Base-by-base conservation (phyloP, 2,329 filamentous ascomycete species). In the Aspergillus unguis region DNA sequence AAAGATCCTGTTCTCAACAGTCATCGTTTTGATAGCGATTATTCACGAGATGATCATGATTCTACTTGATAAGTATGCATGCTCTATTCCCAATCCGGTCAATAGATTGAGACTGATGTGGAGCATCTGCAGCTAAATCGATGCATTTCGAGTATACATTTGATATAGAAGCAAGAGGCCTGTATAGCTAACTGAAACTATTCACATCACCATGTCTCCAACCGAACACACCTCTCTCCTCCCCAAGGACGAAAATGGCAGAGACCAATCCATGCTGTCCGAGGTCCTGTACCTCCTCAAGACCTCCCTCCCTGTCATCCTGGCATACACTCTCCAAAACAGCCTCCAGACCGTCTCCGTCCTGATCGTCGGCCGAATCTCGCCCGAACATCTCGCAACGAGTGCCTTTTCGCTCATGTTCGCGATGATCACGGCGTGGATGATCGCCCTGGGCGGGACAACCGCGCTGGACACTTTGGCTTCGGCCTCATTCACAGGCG, bases 341-440 rank as follows among this genome's bases (percentile, higher is more conserved):
- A 91, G 87, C 4, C 75, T 95, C 0, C 90, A 95, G 66, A 95
- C 90, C 0, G 68, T 88, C 1, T 94, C 89, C 0, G 88, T 95
- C 4, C 75, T 95, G 42, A 85, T 95, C 35, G 89, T 90, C 3
- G 90, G 90, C 7, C 84, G 88, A 2, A 75, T 90, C 0, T 92
- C 87, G 0, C 86, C 90, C 1, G 87, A 94, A 69, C 85, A 90
- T 1, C 75, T 95, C 5, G 88, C 90, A 0, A 88, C 87, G 0
- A 86, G 89, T 1, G 90, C 90, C 0, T 95, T 95, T 64, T 88
- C 87, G 2, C 92, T 94, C 75, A 95, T 95, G 90, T 95, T 95
- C 62, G 90, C 90, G 50, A 91, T 92, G 87, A 85, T 87, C 25
- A 90, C 89, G 1, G 90, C 85, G 0, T 95, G 90, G 90, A 80